Evolutionary conservation across 2,329 filamentous ascomycete genomes (phyloP), one percentile per base, ranked within the genome.

Genomic region (Pseudocercospora crystallina): DNA sequence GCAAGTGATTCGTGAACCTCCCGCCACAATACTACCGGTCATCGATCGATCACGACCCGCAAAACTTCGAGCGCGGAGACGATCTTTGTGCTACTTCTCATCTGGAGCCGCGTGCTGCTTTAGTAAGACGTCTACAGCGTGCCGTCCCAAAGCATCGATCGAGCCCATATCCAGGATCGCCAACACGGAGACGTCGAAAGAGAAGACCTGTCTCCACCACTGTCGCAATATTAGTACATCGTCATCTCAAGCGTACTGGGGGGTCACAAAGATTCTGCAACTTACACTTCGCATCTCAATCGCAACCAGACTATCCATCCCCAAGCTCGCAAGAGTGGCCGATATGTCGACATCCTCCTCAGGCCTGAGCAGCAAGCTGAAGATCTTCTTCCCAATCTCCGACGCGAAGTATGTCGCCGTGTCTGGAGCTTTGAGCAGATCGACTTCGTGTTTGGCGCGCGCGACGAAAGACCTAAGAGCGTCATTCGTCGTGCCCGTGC

Each of bases 301-400:
- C 11, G 20, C 33, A 11, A 39, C 41, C 3, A 53, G 41, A 5
- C 46, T 49, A 36, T 53, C 50, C 14, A 53, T 11, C 4, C 50
- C 50, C 8, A 45, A 8, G 14, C 35, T 31, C 10, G 29, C n/a
- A 9, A 51, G 20, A 5, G 36, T 10, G 1, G 29, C 9, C 7
- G 8, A 15, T n/a, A 11, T 3, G n/a, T 17, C 41, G 15, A 40
- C 9, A 5, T 14, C 5, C 13, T 40, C 44, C 11, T 20, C 13
- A 14, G 34, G 17, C 8, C 20, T 5, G 11, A 47, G 29, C 38
- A 41, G 14, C 13, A 40, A 12, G 9, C 32, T 26, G 12, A 32
- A 5, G 20, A 47, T 26, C 13, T 47, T 13, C 35, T 13, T 34
- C 5, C 29, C 20, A 15, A 49, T 48, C 29, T 42, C 45, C 5